Percentiles rank a stretch among this genome's conserved stretches.
phyloP scores from a whole-genome alignment of 2,329 filamentous ascomycete species.

The Bipolaris bicolor region DNA sequence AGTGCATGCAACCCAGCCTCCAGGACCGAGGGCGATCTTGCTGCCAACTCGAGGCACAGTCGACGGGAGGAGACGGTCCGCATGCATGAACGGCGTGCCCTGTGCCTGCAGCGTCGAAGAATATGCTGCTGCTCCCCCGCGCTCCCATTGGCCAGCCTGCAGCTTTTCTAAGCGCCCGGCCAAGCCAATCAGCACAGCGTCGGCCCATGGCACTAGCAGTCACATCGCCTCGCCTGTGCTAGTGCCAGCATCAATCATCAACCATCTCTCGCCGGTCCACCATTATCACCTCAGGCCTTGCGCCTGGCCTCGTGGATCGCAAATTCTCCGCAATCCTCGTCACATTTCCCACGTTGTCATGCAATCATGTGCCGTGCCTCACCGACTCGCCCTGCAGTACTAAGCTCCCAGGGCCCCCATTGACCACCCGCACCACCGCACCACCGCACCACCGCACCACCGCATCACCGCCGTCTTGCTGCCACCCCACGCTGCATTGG shows the following conservation, averaged over 20 bases:
- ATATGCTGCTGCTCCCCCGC: constrained; percentile 10
- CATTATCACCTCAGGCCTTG: not conserved
- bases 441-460: not conserved
- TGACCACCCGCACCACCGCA: not conserved
- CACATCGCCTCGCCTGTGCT: too few species aligned
- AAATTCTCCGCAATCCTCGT: constrained; percentile 21
- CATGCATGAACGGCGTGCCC: constrained; percentile 28
- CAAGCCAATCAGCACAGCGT: constrained; percentile 15
- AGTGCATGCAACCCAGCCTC: constrained; percentile 5
- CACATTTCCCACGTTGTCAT: constrained; percentile 17
- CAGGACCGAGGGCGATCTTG: constrained; percentile 9
- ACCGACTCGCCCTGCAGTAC: not conserved
- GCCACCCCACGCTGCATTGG: constrained; percentile 21
- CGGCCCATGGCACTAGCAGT: constrained; percentile 16
- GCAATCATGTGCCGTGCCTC: constrained; percentile 18
- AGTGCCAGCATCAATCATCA: not conserved
- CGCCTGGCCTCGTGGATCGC: constrained; percentile 15
- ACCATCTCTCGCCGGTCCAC: not conserved
- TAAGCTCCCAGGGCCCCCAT: constrained; percentile 7
- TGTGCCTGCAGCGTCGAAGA: constrained; percentile 21
- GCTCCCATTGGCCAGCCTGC: constrained; percentile 16
- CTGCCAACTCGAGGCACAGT: constrained; percentile 31
- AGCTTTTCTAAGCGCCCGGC: constrained; percentile 24
- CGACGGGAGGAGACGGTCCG: constrained; percentile 30
- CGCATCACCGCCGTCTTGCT: constrained; percentile 19